Evolutionary conservation across 768 basidiomycete species (phyloP), one percentile per base, ranked within the genome.

Genomic region (Psilocybe azurescens): DNA sequence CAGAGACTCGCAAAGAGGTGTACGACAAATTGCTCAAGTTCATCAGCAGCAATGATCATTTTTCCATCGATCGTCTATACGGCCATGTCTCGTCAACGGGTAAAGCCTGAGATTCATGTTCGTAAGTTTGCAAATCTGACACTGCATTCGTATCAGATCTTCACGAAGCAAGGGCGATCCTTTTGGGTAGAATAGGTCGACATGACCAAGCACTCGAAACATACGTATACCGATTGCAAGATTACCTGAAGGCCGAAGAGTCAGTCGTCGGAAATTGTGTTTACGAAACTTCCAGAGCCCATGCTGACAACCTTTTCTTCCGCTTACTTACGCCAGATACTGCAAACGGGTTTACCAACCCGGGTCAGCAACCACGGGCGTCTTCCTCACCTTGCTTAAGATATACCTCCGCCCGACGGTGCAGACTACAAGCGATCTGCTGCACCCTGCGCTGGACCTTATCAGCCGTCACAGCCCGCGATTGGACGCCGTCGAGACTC

Each of bases 141-240:
- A 2, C 2, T 2, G 24, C n/a, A 13, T 38, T 41, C 24, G 7
- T 28, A 58, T 13, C 67, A 95, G 95, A 94, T 68, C 80, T 97
- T 41, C 94, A 86, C 61, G 95, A 99, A 74, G 95, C 93, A 14
- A 88, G 95, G 46, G 97, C 97, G 0, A 89, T 98, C 61, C 82
- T 99, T 6, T 79, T 98, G 9, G 97, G 97, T 9, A 84, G 91
- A 49, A 81, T 98, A 62, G 94, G 92, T 1, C 87, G 93, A 57
- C 97, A 99, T 63, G 94, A 97, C 63, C 93, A 90, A 63, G 95
- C 97, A 0, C 84, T 99, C n/a, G 94, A 96, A 70, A 84, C 97
- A 13, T 99, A 99, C 72, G 95, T 96, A 5, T 91, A 98, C 70
- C 86, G 88, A 38, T 80, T 99, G 33, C 84, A 89, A 41, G 91